These are phyloP conservation scores for Diutina mesorugosa DNA, from an alignment of 1,139 yeast species.

Conservation along the genomic window DNA sequence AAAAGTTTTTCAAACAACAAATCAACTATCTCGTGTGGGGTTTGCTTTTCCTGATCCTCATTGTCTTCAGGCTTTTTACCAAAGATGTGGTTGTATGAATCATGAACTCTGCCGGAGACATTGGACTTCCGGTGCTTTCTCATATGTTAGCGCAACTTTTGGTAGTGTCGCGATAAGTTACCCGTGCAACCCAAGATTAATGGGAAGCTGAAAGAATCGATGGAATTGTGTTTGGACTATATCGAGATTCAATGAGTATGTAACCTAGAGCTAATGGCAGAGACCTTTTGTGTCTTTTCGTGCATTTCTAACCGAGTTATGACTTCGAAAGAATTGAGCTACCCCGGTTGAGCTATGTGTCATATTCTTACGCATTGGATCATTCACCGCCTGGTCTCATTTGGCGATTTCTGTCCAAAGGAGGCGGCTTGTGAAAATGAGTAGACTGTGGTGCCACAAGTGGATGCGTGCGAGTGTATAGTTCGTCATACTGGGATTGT, in stretches of 20 bases:
- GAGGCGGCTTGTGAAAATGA: background rate
- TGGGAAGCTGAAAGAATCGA: too few species aligned
- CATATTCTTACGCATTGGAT: too few species aligned
- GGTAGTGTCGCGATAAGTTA: background rate
- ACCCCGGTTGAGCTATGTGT: too few species aligned
- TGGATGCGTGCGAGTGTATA: background rate
- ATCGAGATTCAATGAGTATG: too few species aligned
- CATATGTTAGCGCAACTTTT: background rate
- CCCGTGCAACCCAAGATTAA: background rate
- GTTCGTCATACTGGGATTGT: background rate
- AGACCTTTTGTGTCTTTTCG: too few species aligned
- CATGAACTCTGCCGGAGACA: background rate
- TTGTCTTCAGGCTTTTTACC: background rate
- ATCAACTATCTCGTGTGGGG: constrained; percentile 18
- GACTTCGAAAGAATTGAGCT: too few species aligned
- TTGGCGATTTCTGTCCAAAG: background rate
- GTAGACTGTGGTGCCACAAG: background rate
- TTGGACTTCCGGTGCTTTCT: background rate
- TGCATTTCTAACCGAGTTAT: too few species aligned
- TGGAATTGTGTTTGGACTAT: too few species aligned
- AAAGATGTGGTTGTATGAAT: background rate
- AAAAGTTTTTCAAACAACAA: constrained; percentile 58
- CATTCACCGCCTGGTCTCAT: background rate
- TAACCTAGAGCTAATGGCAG: too few species aligned
- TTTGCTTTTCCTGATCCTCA: background rate